These are phyloP conservation scores for Castanopsis chinensis DNA, from an alignment of 306 rosid genomes.

Conservation along the genomic window DNA sequence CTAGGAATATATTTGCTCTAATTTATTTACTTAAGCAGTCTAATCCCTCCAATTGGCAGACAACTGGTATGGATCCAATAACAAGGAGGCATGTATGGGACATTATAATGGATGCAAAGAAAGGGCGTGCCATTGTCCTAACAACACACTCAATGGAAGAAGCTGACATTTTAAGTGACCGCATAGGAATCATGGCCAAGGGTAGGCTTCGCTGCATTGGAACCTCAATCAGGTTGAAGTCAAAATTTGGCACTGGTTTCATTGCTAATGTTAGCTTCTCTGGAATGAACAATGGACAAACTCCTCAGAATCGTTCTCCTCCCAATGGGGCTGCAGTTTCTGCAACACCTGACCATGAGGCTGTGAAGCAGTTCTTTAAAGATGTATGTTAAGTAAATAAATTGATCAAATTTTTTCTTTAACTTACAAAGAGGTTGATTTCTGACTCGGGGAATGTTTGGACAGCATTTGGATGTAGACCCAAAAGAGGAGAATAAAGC, in stretches of 20 bases:
- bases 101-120: conserved; percentile 79
- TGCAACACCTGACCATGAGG: conserved; percentile 33
- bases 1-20: conserved; percentile 6
- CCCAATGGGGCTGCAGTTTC: conserved; percentile 35
- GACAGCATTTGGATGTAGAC: conserved; percentile 63
- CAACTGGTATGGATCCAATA: conserved; percentile 96
- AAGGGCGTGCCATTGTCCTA: conserved; percentile 75
- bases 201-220: conserved; percentile 92
- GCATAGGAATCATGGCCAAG: conserved; percentile 93
- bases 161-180: conserved; percentile 85
- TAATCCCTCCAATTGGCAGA: conserved; percentile 34
- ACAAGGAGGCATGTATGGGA: conserved; percentile 96
- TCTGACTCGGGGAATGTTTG: conserved; percentile 34
- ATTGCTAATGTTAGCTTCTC: conserved; percentile 59
- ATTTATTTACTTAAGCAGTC: conserved; percentile 17
- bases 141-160: conserved; percentile 99
- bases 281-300: conserved; percentile 36
- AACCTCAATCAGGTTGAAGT: conserved; percentile 78
- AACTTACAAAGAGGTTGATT: background rate
- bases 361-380: conserved; percentile 73
- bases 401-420: conserved; percentile 14
- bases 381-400: conserved; percentile 45
- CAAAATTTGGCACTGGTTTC: conserved; percentile 82
- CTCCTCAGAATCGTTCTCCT: conserved; percentile 17
- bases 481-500: conserved; percentile 74